These are phyloP conservation scores for Penicillium waksmanii DNA, from an alignment of 495 filamentous ascomycete genomes.

Conservation along the genomic window DNA sequence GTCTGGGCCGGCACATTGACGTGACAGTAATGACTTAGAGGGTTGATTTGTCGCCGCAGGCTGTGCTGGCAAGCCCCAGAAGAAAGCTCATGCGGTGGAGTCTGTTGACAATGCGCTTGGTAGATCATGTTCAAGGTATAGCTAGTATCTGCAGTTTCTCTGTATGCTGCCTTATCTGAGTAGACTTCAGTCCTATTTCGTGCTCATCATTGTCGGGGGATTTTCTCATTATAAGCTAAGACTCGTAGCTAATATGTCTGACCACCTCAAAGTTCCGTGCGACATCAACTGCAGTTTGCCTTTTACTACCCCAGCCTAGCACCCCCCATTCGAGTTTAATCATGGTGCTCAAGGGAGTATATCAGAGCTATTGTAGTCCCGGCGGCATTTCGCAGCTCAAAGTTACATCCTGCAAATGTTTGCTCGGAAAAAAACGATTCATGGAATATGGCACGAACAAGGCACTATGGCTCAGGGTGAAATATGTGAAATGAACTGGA, in stretches of 20 bases:
- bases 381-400: background rate
- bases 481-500: background rate
- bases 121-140: background rate
- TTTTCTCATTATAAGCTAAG: too few species aligned
- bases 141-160: too few species aligned
- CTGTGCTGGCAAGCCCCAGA: background rate
- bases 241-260: too few species aligned
- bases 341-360: background rate
- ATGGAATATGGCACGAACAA: background rate
- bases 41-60: background rate
- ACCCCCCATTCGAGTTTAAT: background rate
- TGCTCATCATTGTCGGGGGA: too few species aligned
- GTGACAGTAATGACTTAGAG: background rate
- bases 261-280: background rate
- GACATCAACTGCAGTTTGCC: constrained; percentile 2
- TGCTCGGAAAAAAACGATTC: background rate
- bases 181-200: too few species aligned
- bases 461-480: background rate
- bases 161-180: too few species aligned
- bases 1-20: too few species aligned
- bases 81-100: background rate
- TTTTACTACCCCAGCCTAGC: background rate
- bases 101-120: background rate
- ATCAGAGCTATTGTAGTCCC: background rate
- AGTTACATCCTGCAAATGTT: background rate